Evolutionary conservation across 768 basidiomycete species (phyloP), one percentile per base, ranked within the genome.

Genomic region (Lactifluus pinguis): DNA sequence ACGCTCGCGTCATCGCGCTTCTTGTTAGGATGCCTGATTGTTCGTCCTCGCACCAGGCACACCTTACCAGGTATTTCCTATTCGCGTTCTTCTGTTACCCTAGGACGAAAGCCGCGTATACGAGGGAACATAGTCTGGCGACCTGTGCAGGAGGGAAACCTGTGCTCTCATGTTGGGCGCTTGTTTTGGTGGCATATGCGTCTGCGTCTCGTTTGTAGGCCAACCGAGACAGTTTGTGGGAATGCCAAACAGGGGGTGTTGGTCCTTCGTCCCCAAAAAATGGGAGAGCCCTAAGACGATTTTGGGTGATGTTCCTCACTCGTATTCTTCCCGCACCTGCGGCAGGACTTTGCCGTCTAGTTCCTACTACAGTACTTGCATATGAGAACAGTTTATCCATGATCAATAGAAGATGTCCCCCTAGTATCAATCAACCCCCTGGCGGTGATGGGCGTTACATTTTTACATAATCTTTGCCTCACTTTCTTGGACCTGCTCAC

Each of bases 1-100:
- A 25, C 25, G 25, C 25, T 44, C 47, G 57, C 53, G 38, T 54
- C 61, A 62, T 58, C 38, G 52, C 61, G 53, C 53, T 59, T 59
- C 57, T 62, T 51, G 60, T 61, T 47, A 54, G 57, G 32, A 48
- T 55, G 57, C 49, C 38, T 21, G n/a, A n/a, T n/a, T n/a, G n/a
- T n/a, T n/a, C n/a, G n/a, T n/a, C n/a, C n/a, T n/a, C 25, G 25
- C 25, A 25, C 2, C 25, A 25, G 25, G 25, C 25, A n/a, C n/a
- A n/a, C 2, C 21, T 19, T 13, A 10, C 14, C 41, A 44, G 17
- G 15, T 15, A 29, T 10, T 14, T 2, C 5, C 7, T 2, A 25
- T 30, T 7, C 39, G 4, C 38, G 4, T 7, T 11, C n/a, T 36
- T 36, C 32, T n/a, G 44, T 21, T 19, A 21, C 4, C 44, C 44